Evolutionary conservation across 2,329 filamentous ascomycete species (phyloP).

Genomic region (Byssochlamys sp.): DNA sequence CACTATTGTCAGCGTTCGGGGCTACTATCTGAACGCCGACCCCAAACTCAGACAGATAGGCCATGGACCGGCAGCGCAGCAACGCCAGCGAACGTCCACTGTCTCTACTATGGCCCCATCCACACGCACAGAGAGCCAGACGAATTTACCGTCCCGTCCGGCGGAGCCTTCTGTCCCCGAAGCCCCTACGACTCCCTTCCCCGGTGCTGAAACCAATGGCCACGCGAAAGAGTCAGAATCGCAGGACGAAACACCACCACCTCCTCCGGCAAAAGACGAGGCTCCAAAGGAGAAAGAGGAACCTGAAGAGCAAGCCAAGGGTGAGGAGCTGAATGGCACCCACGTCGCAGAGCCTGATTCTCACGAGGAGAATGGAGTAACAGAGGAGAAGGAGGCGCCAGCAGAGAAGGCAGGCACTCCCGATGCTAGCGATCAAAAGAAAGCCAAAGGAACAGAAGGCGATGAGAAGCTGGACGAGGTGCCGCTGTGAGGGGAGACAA

Average conservation of each 20-base stretch:
- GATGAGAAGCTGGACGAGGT: conserved; percentile 28
- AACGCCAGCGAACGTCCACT: conserved; percentile 19
- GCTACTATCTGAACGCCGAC: conserved; percentile 89
- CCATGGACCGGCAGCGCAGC: conserved; percentile 23
- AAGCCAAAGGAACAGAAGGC: conserved; percentile 22
- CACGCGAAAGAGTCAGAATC: conserved; percentile 15
- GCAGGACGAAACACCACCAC: conserved; percentile 15
- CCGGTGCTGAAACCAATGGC: conserved; percentile 19
- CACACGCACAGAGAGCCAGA: neutral
- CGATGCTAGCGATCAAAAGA: conserved; percentile 11
- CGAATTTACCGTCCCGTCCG: neutral
- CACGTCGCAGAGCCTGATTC: neutral
- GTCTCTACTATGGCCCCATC: neutral
- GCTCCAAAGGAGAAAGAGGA: conserved; percentile 13
- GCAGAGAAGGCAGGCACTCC: neutral
- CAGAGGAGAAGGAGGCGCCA: neutral
- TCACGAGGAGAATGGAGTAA: neutral
- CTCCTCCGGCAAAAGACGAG: conserved; percentile 15
- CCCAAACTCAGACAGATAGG: conserved; percentile 49
- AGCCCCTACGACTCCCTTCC: conserved; percentile 26
- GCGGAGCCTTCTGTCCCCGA: conserved; percentile 8
- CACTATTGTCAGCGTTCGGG: conserved; percentile 83
- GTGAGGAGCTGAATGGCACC: neutral
- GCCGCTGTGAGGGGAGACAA: conserved; percentile 6
- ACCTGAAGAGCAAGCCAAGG: neutral